Conservation (phyloP, 805 yeast genomes). For the Schwanniomyces sp. region DNA sequence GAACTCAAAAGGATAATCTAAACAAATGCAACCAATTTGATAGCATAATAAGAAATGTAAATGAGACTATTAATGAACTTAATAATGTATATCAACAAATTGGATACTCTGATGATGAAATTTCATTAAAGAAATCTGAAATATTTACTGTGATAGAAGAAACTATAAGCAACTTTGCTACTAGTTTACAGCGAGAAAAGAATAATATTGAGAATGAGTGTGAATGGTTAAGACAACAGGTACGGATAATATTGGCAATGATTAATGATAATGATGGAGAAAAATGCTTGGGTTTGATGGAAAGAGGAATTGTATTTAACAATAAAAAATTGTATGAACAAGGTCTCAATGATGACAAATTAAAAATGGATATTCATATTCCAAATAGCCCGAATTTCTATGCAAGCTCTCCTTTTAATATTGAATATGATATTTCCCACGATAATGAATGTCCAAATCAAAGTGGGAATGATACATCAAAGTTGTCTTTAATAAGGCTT, state of each 20-base stretch:
- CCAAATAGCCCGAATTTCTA: conserved; percentile 16
- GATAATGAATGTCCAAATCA: conserved; percentile 18
- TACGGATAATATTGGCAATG: conserved; percentile 39
- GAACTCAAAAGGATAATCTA: neutral
- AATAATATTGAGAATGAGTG: conserved; percentile 40
- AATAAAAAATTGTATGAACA: conserved; percentile 21
- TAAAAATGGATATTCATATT: conserved; percentile 11
- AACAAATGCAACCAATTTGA: conserved; percentile 22
- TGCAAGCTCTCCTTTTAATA: conserved; percentile 30
- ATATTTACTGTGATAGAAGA: conserved; percentile 51
- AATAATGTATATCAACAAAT: conserved; percentile 49
- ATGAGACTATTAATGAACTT: conserved; percentile 39
- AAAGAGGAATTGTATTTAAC: conserved; percentile 34
- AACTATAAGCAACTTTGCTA: conserved; percentile 44
- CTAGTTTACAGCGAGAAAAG: conserved; percentile 34
- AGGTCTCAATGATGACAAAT: conserved; percentile 30
- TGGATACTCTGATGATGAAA: conserved; percentile 54
- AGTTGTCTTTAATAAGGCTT: conserved; percentile 28
- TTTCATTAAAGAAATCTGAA: conserved; percentile 46
- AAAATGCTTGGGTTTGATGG: conserved; percentile 15
- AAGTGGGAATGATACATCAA: conserved; percentile 25
- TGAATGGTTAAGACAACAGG: conserved; percentile 46
- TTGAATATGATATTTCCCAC: conserved; percentile 12
- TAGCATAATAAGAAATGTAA: conserved; percentile 32
- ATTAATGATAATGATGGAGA: conserved; percentile 35